phyloP scores from a whole-genome alignment of 2,329 filamentous ascomycete species.

The Pseudogymnoascus sp. region DNA sequence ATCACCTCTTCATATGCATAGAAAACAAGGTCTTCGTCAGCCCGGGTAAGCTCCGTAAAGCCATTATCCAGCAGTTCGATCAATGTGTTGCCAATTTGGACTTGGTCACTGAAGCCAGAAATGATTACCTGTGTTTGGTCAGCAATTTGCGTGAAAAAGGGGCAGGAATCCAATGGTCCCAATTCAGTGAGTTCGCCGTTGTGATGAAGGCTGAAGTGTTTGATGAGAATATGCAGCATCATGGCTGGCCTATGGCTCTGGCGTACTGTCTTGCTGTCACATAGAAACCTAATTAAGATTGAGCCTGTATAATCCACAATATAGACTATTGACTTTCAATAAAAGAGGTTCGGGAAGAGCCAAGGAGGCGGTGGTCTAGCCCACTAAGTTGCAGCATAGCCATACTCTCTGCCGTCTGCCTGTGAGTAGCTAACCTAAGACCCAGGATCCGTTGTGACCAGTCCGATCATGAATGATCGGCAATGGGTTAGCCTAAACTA shows the following conservation, averaged over 20 bases:
- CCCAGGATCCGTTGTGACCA: not conserved
- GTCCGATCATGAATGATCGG: no score
- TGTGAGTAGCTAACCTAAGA: not conserved
- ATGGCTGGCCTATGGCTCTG: no score
- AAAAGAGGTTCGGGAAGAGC: not conserved
- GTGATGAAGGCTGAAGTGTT: not conserved
- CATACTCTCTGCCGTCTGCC: not conserved
- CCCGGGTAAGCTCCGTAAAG: not conserved
- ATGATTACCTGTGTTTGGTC: not conserved
- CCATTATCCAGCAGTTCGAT: not conserved
- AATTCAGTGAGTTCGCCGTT: not conserved
- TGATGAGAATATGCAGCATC: not conserved
- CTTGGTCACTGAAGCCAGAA: not conserved
- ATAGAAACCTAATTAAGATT: not conserved
- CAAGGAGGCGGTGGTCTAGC: not conserved
- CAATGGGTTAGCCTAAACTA: not conserved
- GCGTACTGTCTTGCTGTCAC: no score
- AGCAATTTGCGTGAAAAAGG: not conserved
- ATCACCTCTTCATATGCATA: not conserved
- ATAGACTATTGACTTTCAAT: not conserved
- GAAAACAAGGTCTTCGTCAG: not conserved
- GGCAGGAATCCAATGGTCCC: not conserved
- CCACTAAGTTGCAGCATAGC: not conserved
- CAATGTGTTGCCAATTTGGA: not conserved
- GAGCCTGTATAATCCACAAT: not conserved